Evolutionary conservation across 2,329 filamentous ascomycete genomes (phyloP).

Genomic region (Ceratocystis smalleyi): DNA sequence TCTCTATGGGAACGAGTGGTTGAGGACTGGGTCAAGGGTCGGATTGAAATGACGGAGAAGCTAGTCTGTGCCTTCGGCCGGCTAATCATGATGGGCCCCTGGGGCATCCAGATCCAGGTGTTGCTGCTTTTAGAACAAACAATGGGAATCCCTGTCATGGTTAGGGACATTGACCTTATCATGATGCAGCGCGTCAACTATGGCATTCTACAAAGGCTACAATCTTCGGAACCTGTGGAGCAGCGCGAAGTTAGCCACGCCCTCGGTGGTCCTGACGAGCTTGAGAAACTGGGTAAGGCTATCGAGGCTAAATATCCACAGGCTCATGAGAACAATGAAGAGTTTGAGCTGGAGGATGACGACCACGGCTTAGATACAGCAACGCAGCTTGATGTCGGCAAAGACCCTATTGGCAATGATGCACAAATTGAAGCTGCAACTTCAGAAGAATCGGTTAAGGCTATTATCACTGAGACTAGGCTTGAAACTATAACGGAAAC

Average conservation of each 20-base stretch:
- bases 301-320: not conserved
- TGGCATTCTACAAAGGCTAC: not conserved
- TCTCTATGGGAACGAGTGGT: conserved; percentile 69
- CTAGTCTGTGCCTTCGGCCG: conserved; percentile 70
- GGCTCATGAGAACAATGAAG: not conserved
- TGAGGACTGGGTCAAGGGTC: conserved; percentile 56
- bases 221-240: not conserved
- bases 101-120: conserved; percentile 53
- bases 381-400: not conserved
- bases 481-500: not conserved
- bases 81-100: conserved; percentile 50
- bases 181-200: conserved; percentile 3
- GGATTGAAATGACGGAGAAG: conserved; percentile 58
- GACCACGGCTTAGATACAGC: not conserved
- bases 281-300: not conserved
- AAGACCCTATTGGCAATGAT: not conserved
- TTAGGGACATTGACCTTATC: conserved; percentile 22
- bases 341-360: conserved; percentile 1
- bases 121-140: conserved; percentile 66
- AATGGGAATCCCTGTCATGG: conserved; percentile 52
- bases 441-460: not conserved
- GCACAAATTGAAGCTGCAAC: not conserved
- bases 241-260: not conserved
- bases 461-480: not conserved
- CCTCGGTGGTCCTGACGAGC: not conserved